Percentiles rank a stretch among this genome's conserved stretches.
Conservation (phyloP, 306 rosid genomes). For the Astragalus membranaceus region DNA sequence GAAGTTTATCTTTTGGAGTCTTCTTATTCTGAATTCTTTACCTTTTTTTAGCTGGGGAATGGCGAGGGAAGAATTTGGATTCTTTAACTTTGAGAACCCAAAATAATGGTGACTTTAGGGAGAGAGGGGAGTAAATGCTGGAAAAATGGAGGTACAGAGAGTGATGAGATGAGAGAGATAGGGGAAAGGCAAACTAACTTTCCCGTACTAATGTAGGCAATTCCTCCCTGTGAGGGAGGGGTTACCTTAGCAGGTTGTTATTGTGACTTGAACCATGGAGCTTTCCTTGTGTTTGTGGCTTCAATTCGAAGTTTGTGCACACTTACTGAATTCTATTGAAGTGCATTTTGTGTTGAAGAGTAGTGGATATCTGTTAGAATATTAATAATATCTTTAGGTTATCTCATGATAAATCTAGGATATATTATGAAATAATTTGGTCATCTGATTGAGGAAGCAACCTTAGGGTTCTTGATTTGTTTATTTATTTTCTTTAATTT, state of each 20-base stretch:
- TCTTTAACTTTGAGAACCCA: no score
- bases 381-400: neutral
- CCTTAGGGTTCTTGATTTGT: neutral
- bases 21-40: neutral
- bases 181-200: no score
- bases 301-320: neutral
- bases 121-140: neutral
- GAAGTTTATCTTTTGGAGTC: neutral
- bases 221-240: neutral
- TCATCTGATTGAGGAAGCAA: neutral
- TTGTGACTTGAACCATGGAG: neutral
- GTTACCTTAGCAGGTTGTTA: neutral
- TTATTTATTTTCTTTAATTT: neutral
- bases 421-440: neutral
- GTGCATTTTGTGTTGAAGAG: neutral
- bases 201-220: no score
- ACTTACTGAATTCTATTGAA: neutral
- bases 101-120: no score
- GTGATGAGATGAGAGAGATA: no score
- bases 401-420: neutral
- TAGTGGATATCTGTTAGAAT: neutral
- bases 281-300: neutral
- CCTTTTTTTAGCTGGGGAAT: neutral
- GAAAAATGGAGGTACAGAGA: no score
- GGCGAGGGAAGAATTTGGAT: neutral